Base-by-base conservation (phyloP, 192 early-diverging fungal species). In the Thamnidium elegans region DNA sequence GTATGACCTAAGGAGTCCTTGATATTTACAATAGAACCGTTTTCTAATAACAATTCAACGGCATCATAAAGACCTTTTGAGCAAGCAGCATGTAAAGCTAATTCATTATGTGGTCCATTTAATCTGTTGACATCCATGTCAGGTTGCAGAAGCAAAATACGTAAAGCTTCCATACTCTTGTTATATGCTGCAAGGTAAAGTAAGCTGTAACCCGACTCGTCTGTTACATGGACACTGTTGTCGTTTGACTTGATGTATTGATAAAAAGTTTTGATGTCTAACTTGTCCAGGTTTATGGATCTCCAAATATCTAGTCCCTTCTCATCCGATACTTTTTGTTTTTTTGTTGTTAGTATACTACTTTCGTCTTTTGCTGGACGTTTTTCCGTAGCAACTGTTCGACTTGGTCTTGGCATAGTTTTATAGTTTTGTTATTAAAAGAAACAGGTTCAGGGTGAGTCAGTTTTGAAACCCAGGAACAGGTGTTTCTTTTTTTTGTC, bases 181-280 rank as follows among this genome's bases (percentile, higher is more conserved):
- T 76, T 71, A 21, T 51, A 36, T 11, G 66, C 70, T 17, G 74
- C 74, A 3, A 76, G 47, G 20, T 71, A 76, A 0, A 76, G 51
- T 21, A 76, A 34, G 11, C 74, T 67, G n/a, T 76, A 76, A 17
- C 69, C 70, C 9, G 65, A 43, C 2, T 30, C 21, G 31, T 68
- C 65, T 3, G 36, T 36, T 7, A 52, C 52, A n/a, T 54, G 50
- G 3, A 76, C 47, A n/a, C 17, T 3, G 23, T 63, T 42, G 0
- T 52, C 60, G 3, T 43, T 48, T 45, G 61, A 46, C 20, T 63
- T 61, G 13, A 76, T 76, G 43, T 69, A 61, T 39, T 68, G 66
- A 34, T 68, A 76, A 15, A 76, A 39, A 6, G 53, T 21, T 39
- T 76, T 76, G 47, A 76, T 76, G 55, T 76, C 70, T 8, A 76